phyloP scores from a whole-genome alignment of 352 stramenopile genomes.

The Phytophthora fragariaefolia region DNA sequence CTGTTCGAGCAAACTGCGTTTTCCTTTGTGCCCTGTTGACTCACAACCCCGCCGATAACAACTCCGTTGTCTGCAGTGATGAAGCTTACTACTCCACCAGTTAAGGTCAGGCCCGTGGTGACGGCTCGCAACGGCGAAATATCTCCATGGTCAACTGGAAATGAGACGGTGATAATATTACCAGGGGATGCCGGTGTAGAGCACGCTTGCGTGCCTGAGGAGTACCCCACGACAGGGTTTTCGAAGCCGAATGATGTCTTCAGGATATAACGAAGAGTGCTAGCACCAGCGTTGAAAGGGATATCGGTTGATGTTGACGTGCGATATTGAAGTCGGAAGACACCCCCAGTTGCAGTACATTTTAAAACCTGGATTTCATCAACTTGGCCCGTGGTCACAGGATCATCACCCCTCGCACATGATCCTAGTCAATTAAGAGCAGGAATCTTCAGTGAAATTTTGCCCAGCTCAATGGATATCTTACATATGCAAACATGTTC shows the following conservation, averaged over 20 bases:
- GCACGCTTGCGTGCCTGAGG: constrained; percentile 42
- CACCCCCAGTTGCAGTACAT: constrained; percentile 63
- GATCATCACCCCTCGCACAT: constrained; percentile 90
- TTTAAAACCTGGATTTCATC: constrained; percentile 85
- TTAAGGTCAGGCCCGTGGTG: constrained; percentile 35
- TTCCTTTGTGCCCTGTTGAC: constrained; percentile 89
- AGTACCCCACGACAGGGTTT: constrained; percentile 57
- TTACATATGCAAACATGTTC: not conserved
- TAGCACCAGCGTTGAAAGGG: constrained; percentile 50
- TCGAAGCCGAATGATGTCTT: constrained; percentile 55
- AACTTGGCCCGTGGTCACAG: constrained; percentile 74
- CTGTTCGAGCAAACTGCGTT: constrained; percentile 88
- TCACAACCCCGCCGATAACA: constrained; percentile 42
- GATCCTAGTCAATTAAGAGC: constrained; percentile 47
- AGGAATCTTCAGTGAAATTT: not conserved
- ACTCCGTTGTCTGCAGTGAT: constrained; percentile 49
- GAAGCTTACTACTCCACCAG: constrained; percentile 29
- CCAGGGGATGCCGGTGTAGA: constrained; percentile 33
- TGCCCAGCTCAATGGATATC: too few relatives aligned
- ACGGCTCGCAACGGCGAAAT: constrained; percentile 54
- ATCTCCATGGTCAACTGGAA: constrained; percentile 56
- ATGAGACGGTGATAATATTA: constrained; percentile 69
- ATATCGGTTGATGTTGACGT: constrained; percentile 58
- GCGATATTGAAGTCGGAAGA: constrained; percentile 72
- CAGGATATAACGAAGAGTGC: constrained; percentile 63